A percentile compares a stretch with the other conserved stretches of the same genome.
Conservation (phyloP, 2,329 filamentous ascomycete genomes). For the Colletotrichum sp. region DNA sequence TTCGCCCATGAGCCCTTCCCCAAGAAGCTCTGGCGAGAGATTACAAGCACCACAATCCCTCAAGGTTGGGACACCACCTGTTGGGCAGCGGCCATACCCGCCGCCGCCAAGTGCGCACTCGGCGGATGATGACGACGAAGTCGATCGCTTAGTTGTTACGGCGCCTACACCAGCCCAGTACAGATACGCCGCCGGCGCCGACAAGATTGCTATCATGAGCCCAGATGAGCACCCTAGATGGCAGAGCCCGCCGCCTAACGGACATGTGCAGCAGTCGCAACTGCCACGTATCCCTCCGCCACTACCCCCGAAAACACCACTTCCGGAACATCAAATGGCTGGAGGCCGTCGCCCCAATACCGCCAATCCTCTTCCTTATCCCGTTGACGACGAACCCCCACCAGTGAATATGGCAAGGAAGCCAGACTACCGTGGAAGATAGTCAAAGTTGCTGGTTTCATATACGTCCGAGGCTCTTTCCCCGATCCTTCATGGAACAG, state of each 20-base stretch:
- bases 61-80: constrained; percentile 31
- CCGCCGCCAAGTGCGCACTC: constrained; percentile 33
- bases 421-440: constrained; percentile 70
- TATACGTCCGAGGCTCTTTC: not conserved
- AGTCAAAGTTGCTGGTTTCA: constrained; percentile 15
- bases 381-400: constrained; percentile 79
- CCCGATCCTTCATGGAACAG: not conserved
- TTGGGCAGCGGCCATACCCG: constrained; percentile 28
- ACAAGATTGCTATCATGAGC: constrained; percentile 71
- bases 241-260: constrained; percentile 30
- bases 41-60: constrained; percentile 35
- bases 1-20: constrained; percentile 41
- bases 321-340: constrained; percentile 55
- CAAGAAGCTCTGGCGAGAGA: constrained; percentile 56
- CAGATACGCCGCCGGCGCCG: constrained; percentile 61
- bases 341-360: constrained; percentile 36
- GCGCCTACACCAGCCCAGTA: constrained; percentile 66
- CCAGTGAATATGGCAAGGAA: constrained; percentile 86
- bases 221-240: constrained; percentile 62
- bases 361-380: constrained; percentile 70
- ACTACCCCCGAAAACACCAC: constrained; percentile 78
- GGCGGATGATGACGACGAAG: constrained; percentile 38
- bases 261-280: constrained; percentile 23
- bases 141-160: constrained; percentile 60
- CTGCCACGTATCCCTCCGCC: constrained; percentile 62